Evolutionary conservation across 495 filamentous ascomycete genomes (phyloP).

Genomic region (Lichina pygmaea): DNA sequence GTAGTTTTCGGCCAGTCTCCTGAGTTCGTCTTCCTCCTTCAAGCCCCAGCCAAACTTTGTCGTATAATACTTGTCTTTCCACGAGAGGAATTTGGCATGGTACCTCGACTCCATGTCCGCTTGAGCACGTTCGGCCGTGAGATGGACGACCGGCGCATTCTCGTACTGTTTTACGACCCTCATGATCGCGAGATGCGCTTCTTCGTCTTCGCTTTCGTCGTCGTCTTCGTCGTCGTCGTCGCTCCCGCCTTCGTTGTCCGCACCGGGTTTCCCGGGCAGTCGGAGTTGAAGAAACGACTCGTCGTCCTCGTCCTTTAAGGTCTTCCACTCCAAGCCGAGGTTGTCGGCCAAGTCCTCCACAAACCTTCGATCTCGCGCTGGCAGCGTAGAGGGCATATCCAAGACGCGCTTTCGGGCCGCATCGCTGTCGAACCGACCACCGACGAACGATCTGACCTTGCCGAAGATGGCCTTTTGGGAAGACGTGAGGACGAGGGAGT

Average conservation of each 20-base stretch:
- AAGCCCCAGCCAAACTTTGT: constrained; percentile 80
- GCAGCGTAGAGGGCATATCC: constrained; percentile 45
- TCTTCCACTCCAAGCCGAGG: constrained; percentile 59
- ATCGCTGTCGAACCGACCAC: constrained; percentile 19
- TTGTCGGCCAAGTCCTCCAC: constrained; percentile 66
- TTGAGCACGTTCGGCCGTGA: constrained; percentile 52
- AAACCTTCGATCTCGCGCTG: constrained; percentile 75
- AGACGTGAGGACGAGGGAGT: constrained; percentile 48
- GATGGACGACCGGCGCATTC: constrained; percentile 60
- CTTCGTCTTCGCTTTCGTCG: constrained; percentile 46
- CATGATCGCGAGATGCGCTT: constrained; percentile 53
- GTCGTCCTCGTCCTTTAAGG: constrained; percentile 48
- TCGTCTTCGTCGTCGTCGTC: constrained; percentile 18
- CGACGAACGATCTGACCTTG: constrained; percentile 55
- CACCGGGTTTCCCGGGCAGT: constrained; percentile 24
- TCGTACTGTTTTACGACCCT: constrained; percentile 77
- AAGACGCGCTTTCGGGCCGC: constrained; percentile 15
- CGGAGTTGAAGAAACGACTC: constrained; percentile 54
- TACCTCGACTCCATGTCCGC: constrained; percentile 56
- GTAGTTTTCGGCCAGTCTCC: constrained; percentile 77
- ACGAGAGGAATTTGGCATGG: constrained; percentile 58
- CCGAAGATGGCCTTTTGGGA: constrained; percentile 60
- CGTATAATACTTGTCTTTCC: constrained; percentile 82
- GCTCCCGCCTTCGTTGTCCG: neutral
- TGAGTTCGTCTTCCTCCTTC: constrained; percentile 57